Base-by-base conservation (phyloP, 1,284 basidiomycete genomes). In the Puccinia coronata region DNA sequence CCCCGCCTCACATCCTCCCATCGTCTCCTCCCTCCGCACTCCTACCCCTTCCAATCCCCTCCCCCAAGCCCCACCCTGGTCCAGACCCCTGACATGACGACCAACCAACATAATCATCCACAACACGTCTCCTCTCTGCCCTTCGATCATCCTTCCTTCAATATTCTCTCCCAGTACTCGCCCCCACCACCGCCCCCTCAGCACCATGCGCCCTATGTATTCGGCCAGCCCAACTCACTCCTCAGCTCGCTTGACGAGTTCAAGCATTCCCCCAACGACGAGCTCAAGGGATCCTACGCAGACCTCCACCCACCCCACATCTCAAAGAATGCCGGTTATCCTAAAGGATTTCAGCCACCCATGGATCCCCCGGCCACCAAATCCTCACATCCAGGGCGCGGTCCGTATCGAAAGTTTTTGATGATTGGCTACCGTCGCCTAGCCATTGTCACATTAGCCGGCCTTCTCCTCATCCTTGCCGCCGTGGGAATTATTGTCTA, bases 41-140 rank as follows among this genome's bases (percentile, higher is more conserved):
- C 67, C 36, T 69, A 9, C 65, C 41, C 65, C n/a, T 25, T 84
- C 85, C 74, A 43, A 69, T 69, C 65, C 16, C 41, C 49, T 2
- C 43, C 51, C n/a, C 51, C 67, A 34, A 70, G 67, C 51, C 67
- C 67, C 8, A 49, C 43, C 8, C 9, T 31, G 6, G 31, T 49
- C 25, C 43, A 51, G 41, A 47, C 41, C 67, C 49, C 67, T 53
- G 41, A 49, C 43, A 70, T 70, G 67, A 4, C 67, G 25, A 3
- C 67, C 39, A 3, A 20, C 34, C 43, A 70, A 47, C 23, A 23
- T 23, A 23, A 47, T 34, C 41, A 0, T 12, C 43, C 28, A 31
- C 28, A 63, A n/a, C n/a, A n/a, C n/a, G n/a, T n/a, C 28, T 39
- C 41, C 39, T 18, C 65, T n/a, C 65, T 18, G n/a, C 41, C 39